phyloP scores from a whole-genome alignment of 192 early-diverging fungal genomes.

The Spinellus fusiger region DNA sequence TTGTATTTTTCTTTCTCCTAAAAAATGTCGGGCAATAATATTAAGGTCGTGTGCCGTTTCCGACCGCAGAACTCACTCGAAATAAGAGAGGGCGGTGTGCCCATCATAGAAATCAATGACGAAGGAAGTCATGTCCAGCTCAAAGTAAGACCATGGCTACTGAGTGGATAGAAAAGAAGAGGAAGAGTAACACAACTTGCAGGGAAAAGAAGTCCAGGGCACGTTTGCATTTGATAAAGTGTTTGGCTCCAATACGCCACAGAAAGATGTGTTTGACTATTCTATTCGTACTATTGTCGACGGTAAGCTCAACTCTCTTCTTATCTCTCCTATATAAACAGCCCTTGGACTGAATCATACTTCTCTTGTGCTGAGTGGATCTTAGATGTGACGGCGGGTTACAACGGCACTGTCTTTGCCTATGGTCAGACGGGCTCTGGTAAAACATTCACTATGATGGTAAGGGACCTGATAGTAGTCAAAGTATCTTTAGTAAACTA shows the following conservation, averaged over 20 bases:
- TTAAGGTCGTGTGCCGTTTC: constrained; percentile 97
- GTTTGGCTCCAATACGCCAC: constrained; percentile 77
- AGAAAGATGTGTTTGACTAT: constrained; percentile 85
- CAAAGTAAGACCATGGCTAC: constrained; percentile 15
- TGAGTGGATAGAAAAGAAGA: background rate
- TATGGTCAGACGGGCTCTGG: constrained; percentile 99
- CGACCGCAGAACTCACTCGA: constrained; percentile 92
- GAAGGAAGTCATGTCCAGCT: constrained; percentile 56
- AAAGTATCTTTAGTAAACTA: background rate
- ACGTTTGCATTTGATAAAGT: constrained; percentile 88
- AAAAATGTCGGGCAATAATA: constrained; percentile 72
- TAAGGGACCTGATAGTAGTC: constrained; percentile 17
- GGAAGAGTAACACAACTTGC: background rate
- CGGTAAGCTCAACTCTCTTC: too few species aligned
- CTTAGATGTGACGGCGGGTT: constrained; percentile 53
- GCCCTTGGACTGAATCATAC: background rate
- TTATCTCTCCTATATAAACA: too few species aligned
- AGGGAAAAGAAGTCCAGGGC: constrained; percentile 26
- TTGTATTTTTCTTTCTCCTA: background rate
- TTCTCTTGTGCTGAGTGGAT: constrained; percentile 1
- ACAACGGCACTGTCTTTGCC: constrained; percentile 99
- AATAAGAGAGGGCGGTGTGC: constrained; percentile 85
- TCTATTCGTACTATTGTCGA: constrained; percentile 88
- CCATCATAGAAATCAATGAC: constrained; percentile 75
- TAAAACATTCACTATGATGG: constrained; percentile 97